These are phyloP conservation scores for Rosa lucieae DNA, from an alignment of 306 rosid species.

Conservation along the genomic window DNA sequence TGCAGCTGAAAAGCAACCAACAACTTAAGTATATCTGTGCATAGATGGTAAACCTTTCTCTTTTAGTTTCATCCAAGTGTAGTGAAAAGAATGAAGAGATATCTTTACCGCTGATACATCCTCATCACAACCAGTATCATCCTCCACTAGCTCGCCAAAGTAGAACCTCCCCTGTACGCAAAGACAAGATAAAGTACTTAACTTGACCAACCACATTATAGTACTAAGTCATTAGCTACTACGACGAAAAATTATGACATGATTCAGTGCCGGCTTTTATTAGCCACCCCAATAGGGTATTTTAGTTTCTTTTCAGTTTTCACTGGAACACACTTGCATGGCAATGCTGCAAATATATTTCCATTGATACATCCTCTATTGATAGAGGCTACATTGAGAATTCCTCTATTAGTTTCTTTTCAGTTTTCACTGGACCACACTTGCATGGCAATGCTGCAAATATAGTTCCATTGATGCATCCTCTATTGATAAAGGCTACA, in stretches of 20 bases:
- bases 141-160: conserved; percentile 77
- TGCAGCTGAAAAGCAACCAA: conserved; percentile 67
- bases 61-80: background rate
- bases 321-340: background rate
- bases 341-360: background rate
- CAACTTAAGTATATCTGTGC: conserved; percentile 17
- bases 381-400: background rate
- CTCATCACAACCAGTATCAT: conserved; percentile 70
- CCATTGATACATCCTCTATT: background rate
- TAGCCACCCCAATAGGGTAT: background rate
- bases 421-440: background rate
- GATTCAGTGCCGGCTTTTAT: background rate
- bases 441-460: background rate
- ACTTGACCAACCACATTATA: background rate
- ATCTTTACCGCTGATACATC: conserved; percentile 61
- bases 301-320: background rate
- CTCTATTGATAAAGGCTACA: background rate
- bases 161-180: conserved; percentile 91
- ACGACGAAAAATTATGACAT: background rate
- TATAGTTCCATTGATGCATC: background rate
- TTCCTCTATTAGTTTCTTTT: background rate
- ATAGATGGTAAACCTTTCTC: background rate
- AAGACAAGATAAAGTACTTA: conserved; percentile 19
- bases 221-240: background rate
- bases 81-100: conserved; percentile 16